Evolutionary conservation across 2,329 filamentous ascomycete species (phyloP).

Genomic region (Alternaria ventricosa): DNA sequence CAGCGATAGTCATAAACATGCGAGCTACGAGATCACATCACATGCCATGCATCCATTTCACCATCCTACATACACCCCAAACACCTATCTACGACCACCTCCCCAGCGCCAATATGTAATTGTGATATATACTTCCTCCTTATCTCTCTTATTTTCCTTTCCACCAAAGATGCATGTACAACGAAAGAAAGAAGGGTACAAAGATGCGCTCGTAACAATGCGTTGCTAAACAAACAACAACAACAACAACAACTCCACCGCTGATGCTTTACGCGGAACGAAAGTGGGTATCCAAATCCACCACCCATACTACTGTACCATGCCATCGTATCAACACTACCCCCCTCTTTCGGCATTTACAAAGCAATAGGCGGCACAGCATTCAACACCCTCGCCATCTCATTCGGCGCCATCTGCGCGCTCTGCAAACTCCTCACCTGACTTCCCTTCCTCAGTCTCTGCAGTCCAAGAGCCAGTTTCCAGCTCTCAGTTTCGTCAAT

Average conservation of each 20-base stretch:
- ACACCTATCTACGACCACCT: background rate
- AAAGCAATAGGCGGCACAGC: conserved; percentile 30
- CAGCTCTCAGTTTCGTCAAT: conserved; percentile 65
- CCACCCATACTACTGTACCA: background rate
- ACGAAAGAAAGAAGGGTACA: background rate
- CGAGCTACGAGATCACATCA: no score
- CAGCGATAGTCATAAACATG: no score
- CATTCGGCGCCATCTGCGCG: conserved; percentile 57
- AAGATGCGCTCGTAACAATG: background rate
- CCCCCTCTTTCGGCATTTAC: background rate
- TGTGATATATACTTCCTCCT: background rate
- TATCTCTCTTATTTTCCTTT: background rate
- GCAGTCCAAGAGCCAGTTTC: conserved; percentile 67
- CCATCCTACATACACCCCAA: background rate
- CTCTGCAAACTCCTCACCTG: conserved; percentile 63
- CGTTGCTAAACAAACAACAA: background rate
- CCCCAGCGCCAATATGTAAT: background rate
- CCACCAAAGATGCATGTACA: background rate
- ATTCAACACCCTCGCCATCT: conserved; percentile 50
- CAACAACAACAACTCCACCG: background rate
- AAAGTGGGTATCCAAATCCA: background rate
- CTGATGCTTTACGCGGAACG: background rate
- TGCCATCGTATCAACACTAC: background rate
- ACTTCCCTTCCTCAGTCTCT: conserved; percentile 62
- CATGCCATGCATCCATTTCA: background rate